phyloP scores from a whole-genome alignment of 2,329 filamentous ascomycete genomes.

The Nothopassalora personata region DNA sequence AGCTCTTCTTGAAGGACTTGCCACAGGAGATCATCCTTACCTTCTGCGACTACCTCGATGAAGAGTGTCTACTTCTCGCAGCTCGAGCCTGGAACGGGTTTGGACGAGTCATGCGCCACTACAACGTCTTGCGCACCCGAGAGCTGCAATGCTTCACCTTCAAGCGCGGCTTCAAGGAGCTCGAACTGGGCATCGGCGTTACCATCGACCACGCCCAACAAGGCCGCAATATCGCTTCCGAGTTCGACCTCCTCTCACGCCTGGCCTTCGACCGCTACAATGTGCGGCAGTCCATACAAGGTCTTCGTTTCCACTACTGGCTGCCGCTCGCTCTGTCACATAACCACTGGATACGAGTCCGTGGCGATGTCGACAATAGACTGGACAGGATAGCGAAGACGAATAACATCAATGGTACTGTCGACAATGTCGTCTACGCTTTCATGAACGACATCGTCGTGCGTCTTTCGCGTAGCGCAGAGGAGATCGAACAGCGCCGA shows the following conservation, averaged over 20 bases:
- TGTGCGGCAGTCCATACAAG: slow-evolving; percentile 18
- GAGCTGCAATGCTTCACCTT: slow-evolving; percentile 24
- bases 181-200: slow-evolving; percentile 20
- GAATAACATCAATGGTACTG: slow-evolving; percentile 2
- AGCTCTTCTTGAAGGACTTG: slow-evolving; percentile 6
- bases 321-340: slow-evolving; percentile 20
- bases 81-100: slow-evolving; percentile 21
- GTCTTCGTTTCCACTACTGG: slow-evolving; percentile 17
- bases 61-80: slow-evolving; percentile 17
- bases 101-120: slow-evolving; percentile 10
- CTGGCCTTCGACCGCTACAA: slow-evolving; percentile 12
- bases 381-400: slow-evolving; percentile 6
- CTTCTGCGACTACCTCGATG: slow-evolving; percentile 17
- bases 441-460: slow-evolving; percentile 25
- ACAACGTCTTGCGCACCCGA: slow-evolving; percentile 20
- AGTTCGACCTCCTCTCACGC: slow-evolving; percentile 23
- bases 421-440: slow-evolving; percentile 17
- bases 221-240: slow-evolving; percentile 14
- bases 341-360: slow-evolving; percentile 19
- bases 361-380: neutral
- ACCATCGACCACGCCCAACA: slow-evolving; percentile 2
- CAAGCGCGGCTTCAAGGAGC: slow-evolving; percentile 19
- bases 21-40: slow-evolving; percentile 16
- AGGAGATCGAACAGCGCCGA: neutral
- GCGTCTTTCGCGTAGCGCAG: slow-evolving; percentile 12